Evolutionary conservation across 768 basidiomycete species (phyloP).

Genomic region (Amyloporia xantha): DNA sequence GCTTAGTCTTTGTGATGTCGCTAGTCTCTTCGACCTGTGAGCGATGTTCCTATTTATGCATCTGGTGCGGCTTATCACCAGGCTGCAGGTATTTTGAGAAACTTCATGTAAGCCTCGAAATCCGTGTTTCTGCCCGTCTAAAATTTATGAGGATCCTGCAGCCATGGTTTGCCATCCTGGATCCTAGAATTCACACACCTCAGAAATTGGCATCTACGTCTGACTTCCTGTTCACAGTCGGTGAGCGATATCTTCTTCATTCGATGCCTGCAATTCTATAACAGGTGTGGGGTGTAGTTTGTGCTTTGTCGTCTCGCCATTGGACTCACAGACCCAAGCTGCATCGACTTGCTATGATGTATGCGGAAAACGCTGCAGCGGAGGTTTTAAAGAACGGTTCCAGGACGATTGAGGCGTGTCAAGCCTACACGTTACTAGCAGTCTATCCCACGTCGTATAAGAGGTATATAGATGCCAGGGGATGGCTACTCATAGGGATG

Average conservation of each 20-base stretch:
- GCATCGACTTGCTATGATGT: conserved; percentile 44
- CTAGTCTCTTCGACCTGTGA: conserved; percentile 42
- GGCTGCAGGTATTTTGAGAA: conserved; percentile 39
- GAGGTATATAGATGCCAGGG: conserved; percentile 58
- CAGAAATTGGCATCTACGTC: conserved; percentile 38
- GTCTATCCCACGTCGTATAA: conserved; percentile 52
- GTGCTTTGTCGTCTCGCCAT: conserved; percentile 56
- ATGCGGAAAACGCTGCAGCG: conserved; percentile 47
- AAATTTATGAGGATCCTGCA: conserved; percentile 22
- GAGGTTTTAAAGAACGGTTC: conserved; percentile 43
- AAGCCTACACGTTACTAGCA: conserved; percentile 59
- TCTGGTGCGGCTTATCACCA: neutral
- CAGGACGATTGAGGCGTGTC: conserved; percentile 59
- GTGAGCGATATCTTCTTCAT: conserved; percentile 29
- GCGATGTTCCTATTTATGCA: conserved; percentile 15
- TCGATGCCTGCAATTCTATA: neutral
- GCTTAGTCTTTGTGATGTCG: neutral
- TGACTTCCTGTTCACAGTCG: conserved; percentile 47
- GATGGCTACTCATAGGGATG: conserved; percentile 62
- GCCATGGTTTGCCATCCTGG: conserved; percentile 48
- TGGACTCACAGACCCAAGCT: conserved; percentile 43
- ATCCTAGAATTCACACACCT: conserved; percentile 43
- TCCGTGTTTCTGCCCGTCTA: conserved; percentile 16
- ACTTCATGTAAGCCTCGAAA: conserved; percentile 33
- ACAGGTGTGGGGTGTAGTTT: conserved; percentile 32